Conservation (phyloP, 495 filamentous ascomycete species). For the Penicillium steckii region DNA sequence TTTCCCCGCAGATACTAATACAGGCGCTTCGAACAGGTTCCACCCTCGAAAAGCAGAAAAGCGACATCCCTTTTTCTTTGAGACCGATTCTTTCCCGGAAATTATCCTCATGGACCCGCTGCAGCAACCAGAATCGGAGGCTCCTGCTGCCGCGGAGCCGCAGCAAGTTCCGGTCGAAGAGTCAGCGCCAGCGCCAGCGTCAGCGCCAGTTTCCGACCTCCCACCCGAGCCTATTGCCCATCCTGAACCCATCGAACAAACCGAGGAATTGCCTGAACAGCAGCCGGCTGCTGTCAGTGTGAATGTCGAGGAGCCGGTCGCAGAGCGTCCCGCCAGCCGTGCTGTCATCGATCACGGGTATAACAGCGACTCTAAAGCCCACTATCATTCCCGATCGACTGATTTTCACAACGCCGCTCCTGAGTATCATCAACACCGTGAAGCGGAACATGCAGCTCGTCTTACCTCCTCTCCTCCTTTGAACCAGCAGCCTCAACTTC, state of each 20-base stretch:
- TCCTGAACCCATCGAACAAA: slow-evolving; percentile 14
- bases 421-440: slow-evolving; percentile 40
- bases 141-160: slow-evolving; percentile 26
- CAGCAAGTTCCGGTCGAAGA: slow-evolving; percentile 26
- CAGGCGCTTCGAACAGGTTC: slow-evolving; percentile 8
- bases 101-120: slow-evolving; percentile 28
- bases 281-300: slow-evolving; percentile 22
- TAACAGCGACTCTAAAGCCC: slow-evolving; percentile 44
- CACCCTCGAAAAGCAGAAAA: slow-evolving; percentile 3
- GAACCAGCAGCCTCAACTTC: slow-evolving; percentile 40
- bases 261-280: slow-evolving; percentile 13
- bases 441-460: slow-evolving; percentile 40
- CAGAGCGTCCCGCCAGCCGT: slow-evolving; percentile 32
- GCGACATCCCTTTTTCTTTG: not conserved
- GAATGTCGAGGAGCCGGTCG: slow-evolving; percentile 32
- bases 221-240: slow-evolving; percentile 1
- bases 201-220: not conserved
- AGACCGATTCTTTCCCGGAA: not conserved
- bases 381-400: slow-evolving; percentile 44
- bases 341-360: slow-evolving; percentile 35
- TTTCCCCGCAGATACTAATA: slow-evolving; percentile 23
- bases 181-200: slow-evolving; percentile 9
- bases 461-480: slow-evolving; percentile 38
- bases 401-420: slow-evolving; percentile 44
- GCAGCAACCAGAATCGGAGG: slow-evolving; percentile 23